These are phyloP conservation scores for Tephrocybe sp. DNA, from an alignment of 768 basidiomycete species.

Conservation along the genomic window DNA sequence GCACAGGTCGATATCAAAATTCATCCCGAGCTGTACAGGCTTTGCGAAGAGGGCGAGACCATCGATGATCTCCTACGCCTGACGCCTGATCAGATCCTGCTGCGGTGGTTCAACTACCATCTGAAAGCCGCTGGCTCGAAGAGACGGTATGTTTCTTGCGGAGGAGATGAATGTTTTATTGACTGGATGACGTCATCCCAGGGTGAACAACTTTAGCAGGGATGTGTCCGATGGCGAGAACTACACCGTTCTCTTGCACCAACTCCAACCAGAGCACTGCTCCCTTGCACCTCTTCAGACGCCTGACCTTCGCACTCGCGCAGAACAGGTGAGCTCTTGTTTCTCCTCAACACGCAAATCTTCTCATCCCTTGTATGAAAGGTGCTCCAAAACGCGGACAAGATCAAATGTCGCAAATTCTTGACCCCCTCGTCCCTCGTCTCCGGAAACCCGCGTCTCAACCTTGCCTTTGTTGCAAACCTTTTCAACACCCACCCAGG, in stretches of 20 bases:
- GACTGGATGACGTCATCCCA: constrained; percentile 29
- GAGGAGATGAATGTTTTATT: background rate
- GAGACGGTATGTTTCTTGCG: constrained; percentile 50
- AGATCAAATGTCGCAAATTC: constrained; percentile 94
- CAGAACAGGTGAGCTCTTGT: constrained; percentile 59
- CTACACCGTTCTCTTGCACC: constrained; percentile 93
- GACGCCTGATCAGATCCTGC: constrained; percentile 94
- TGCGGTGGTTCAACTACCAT: constrained; percentile 99
- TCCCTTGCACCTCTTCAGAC: constrained; percentile 90
- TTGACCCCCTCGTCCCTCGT: constrained; percentile 89
- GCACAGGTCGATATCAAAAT: constrained; percentile 97
- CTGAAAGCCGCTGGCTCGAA: constrained; percentile 93
- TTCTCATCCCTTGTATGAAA: constrained; percentile 18
- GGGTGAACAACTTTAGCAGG: constrained; percentile 96
- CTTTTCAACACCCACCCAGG: constrained; percentile 98
- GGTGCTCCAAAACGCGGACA: constrained; percentile 91
- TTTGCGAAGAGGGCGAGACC: constrained; percentile 96
- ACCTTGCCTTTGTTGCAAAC: constrained; percentile 97
- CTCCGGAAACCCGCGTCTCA: constrained; percentile 93
- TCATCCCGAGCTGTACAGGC: constrained; percentile 93
- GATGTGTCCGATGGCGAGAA: constrained; percentile 98
- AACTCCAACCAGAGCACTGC: constrained; percentile 92
- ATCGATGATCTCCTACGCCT: constrained; percentile 91
- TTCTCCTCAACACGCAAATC: background rate
- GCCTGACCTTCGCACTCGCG: constrained; percentile 74